Evolutionary conservation across 345 rosid genomes (phyloP).

Genomic region (Gossypium mustelinum): DNA sequence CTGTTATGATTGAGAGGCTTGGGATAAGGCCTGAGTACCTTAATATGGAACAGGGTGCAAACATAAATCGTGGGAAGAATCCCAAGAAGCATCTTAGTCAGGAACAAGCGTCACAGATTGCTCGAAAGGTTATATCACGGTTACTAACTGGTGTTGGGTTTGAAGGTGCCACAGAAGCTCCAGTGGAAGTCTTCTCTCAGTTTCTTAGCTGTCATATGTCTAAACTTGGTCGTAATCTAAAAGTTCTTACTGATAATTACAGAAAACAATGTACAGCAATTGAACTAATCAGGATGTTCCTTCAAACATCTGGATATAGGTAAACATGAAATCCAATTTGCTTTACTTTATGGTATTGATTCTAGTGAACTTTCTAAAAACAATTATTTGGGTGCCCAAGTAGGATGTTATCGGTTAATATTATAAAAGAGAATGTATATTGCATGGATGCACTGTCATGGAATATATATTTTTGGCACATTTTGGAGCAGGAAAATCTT

Average conservation of each 20-base stretch:
- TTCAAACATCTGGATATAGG: conserved; percentile 64
- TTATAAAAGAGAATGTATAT: not conserved
- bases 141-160: conserved; percentile 58
- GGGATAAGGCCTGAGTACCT: conserved; percentile 69
- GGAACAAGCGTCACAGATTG: conserved; percentile 64
- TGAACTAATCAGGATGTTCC: conserved; percentile 87
- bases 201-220: conserved; percentile 56
- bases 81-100: conserved; percentile 51
- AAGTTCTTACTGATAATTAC: conserved; percentile 78
- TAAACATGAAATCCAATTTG: conserved; percentile 24
- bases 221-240: conserved; percentile 68
- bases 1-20: conserved; percentile 81
- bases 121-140: conserved; percentile 62
- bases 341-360: not conserved
- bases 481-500: not conserved
- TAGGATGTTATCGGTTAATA: not conserved
- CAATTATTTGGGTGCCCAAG: not conserved
- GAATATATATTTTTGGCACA: not conserved
- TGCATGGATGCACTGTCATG: not conserved
- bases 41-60: conserved; percentile 69
- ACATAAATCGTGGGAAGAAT: conserved; percentile 48
- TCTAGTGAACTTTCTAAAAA: not conserved
- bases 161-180: conserved; percentile 77
- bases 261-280: conserved; percentile 74
- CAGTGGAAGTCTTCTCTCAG: conserved; percentile 77